phyloP scores from a whole-genome alignment of 352 stramenopile species.

The Pseudoperonospora humuli region DNA sequence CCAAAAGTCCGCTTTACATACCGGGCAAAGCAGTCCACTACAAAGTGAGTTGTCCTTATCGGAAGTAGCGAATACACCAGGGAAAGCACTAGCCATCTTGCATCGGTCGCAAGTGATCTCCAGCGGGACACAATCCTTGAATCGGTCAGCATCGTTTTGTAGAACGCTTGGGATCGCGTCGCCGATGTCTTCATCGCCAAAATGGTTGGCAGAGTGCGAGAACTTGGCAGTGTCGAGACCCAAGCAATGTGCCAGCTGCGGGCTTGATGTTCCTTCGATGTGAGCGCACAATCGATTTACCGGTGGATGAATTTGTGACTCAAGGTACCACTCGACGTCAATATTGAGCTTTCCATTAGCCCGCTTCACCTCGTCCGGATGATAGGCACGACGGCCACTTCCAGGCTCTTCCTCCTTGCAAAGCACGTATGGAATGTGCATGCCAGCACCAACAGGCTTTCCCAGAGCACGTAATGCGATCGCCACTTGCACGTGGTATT shows the following conservation, averaged over 20 bases:
- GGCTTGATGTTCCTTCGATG: slow-evolving; percentile 95
- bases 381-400: slow-evolving; percentile 67
- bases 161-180: slow-evolving; percentile 85
- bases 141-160: slow-evolving; percentile 83
- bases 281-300: slow-evolving; percentile 97
- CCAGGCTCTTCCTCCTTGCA: slow-evolving; percentile 83
- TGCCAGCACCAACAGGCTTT: slow-evolving; percentile 95
- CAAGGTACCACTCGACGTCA: slow-evolving; percentile 97
- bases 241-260: slow-evolving; percentile 93
- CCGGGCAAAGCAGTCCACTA: slow-evolving; percentile 61
- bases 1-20: slow-evolving; percentile 77
- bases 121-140: slow-evolving; percentile 81
- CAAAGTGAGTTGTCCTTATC: slow-evolving; percentile 21
- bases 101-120: slow-evolving; percentile 68
- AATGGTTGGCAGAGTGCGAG: slow-evolving; percentile 64
- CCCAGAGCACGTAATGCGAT: slow-evolving; percentile 92
- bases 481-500: slow-evolving; percentile 97
- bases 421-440: slow-evolving; percentile 98
- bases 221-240: slow-evolving; percentile 95
- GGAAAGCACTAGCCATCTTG: slow-evolving; percentile 53
- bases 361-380: slow-evolving; percentile 80
- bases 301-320: slow-evolving; percentile 94
- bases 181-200: slow-evolving; percentile 72
- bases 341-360: slow-evolving; percentile 80
- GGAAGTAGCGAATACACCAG: slow-evolving; percentile 56